A percentile compares a stretch with the other conserved stretches of the same genome.
phyloP scores from a whole-genome alignment of 352 stramenopile species.

The Ophiocytium majus region DNA sequence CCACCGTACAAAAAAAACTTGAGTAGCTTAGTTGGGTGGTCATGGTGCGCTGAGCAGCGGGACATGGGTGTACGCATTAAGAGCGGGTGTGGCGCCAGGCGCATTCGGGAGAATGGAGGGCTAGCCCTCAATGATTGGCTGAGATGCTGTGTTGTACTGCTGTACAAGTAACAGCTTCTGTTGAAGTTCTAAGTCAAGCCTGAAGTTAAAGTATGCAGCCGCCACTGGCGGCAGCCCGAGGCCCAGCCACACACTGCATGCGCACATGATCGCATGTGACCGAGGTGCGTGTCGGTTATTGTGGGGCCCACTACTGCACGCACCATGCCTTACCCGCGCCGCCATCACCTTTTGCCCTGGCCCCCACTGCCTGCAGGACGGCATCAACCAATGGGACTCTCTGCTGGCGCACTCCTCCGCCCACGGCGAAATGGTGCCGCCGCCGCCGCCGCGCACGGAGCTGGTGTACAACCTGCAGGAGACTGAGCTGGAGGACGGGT shows the following conservation, averaged over 20 bases:
- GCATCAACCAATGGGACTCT: not conserved
- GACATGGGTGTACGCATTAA: not conserved
- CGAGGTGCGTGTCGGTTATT: not conserved
- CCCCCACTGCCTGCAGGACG: not conserved
- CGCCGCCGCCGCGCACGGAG: not conserved
- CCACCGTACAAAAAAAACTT: not conserved
- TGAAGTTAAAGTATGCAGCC: not conserved
- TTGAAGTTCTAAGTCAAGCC: not conserved
- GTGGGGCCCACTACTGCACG: not conserved
- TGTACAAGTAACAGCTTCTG: too few relatives aligned
- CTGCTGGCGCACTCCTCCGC: not conserved
- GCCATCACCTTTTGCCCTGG: not conserved
- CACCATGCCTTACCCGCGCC: too few relatives aligned
- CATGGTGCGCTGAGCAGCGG: not conserved
- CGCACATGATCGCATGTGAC: not conserved
- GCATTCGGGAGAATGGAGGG: not conserved
- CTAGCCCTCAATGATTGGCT: not conserved
- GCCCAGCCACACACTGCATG: not conserved
- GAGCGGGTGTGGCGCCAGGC: not conserved
- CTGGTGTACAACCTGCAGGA: slow-evolving; percentile 17
- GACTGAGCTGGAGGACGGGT: not conserved
- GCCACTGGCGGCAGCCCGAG: not conserved
- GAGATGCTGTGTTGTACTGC: not conserved
- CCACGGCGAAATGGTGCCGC: not conserved
- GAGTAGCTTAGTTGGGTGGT: not conserved